Base-by-base conservation (phyloP, 495 filamentous ascomycete species). In the Peziza echinospora region DNA sequence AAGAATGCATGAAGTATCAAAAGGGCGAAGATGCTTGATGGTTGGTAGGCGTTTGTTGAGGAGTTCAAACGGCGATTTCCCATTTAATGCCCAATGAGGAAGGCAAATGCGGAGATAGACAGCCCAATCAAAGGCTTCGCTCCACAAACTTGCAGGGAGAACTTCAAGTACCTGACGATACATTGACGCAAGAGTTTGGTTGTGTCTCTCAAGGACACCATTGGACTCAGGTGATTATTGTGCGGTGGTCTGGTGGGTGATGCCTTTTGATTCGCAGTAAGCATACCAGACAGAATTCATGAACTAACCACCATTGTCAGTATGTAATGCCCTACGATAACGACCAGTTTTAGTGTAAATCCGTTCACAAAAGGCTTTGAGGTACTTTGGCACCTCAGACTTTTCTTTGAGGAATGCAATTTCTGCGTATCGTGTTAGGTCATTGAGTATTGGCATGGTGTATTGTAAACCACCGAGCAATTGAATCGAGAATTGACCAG, bases 341-440 rank as follows among this genome's bases (percentile, higher is more conserved):
- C 2, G 28, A 1, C 28, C 28, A 0, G 28, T 34, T 2, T 34
- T 9, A 6, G 16, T 23, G 41, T 46, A 23, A 8, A 41, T 8
- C 26, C 21, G 13, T 5, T n/a, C 11, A 1, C 30, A 19, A 11
- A 50, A 50, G n/a, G 37, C 28, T 21, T 21, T 9, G 4, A 50
- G 37, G 11, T 21, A 13, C n/a, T 46, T 39, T 16, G n/a, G 19
- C 2, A 34, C 21, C 10, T 46, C 43, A 0, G 43, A 40, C 7
- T 50, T 50, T 1, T 46, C 22, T n/a, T 50, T 50, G 0, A 50
- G 34, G n/a, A 50, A 50, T 6, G 8, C 23, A n/a, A 46, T 28
- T 23, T 23, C 17, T 0, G 42, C 9, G 16, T 45, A 21, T 13
- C 43, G 19, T 2, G 45, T 43, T 10, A 1, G 16, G 5, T 48